Evolutionary conservation across 1,139 yeast species (phyloP).

Genomic region (Zhuliangozyma parablackwelliae): DNA sequence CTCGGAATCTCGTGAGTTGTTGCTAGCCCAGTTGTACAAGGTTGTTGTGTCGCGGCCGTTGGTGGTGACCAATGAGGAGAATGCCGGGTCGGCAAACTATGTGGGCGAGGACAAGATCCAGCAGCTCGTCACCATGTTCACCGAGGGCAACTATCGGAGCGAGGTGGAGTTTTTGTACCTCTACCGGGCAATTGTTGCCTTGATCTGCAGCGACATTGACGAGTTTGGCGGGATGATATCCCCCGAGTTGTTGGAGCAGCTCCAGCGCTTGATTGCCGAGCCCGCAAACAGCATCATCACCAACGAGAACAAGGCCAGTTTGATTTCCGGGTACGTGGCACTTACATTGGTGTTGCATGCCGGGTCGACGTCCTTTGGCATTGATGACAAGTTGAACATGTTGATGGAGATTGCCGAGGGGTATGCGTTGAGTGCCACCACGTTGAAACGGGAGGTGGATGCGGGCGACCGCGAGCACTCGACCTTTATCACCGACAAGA

Average conservation of each 20-base stretch:
- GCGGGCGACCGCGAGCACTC: conserved; percentile 44
- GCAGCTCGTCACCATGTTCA: conserved; percentile 29
- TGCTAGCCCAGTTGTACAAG: conserved; percentile 49
- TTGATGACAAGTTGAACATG: conserved; percentile 43
- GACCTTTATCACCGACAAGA: conserved; percentile 35
- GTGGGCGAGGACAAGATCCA: conserved; percentile 36
- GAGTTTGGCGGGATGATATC: conserved; percentile 47
- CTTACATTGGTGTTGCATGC: conserved; percentile 42
- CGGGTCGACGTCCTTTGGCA: conserved; percentile 48
- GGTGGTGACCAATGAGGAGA: conserved; percentile 34
- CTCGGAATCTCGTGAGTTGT: conserved; percentile 45
- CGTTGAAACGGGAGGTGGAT: conserved; percentile 28
- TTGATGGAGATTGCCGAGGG: conserved; percentile 47
- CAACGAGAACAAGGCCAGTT: conserved; percentile 35
- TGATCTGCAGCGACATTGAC: conserved; percentile 46
- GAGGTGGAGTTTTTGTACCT: conserved; percentile 41
- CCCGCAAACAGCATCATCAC: conserved; percentile 31
- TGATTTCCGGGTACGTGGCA: conserved; percentile 43
- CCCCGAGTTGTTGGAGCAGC: conserved; percentile 31
- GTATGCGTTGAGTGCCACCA: conserved; percentile 31
- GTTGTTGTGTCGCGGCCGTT: conserved; percentile 43
- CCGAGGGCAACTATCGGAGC: conserved; percentile 33
- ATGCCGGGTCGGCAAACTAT: conserved; percentile 26
- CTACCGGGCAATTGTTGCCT: conserved; percentile 38
- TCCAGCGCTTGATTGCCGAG: conserved; percentile 31